Conservation (phyloP, 2,329 filamentous ascomycete genomes). For the Stagonosporopsis cucurbitacearum region DNA sequence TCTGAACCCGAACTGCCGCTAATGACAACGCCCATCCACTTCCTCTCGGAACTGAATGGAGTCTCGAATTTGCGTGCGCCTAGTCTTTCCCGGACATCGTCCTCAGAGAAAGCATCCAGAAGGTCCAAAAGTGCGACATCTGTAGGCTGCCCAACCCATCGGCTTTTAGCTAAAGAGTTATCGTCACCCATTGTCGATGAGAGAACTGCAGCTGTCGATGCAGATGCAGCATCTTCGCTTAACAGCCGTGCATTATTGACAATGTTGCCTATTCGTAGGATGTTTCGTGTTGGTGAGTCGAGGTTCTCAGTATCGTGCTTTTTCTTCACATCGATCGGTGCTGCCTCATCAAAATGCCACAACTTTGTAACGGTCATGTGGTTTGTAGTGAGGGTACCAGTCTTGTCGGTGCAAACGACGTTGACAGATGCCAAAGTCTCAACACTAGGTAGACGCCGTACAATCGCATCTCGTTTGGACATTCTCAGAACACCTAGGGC, state of each 20-base stretch:
- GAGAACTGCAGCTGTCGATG: conserved; percentile 78
- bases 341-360: conserved; percentile 82
- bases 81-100: conserved; percentile 86
- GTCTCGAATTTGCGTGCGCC: conserved; percentile 84
- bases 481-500: conserved; percentile 94
- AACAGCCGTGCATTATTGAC: conserved; percentile 91
- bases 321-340: conserved; percentile 63
- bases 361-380: conserved; percentile 98
- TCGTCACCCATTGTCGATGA: conserved; percentile 77
- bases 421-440: conserved; percentile 98
- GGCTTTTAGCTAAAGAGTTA: conserved; percentile 72
- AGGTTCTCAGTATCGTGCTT: conserved; percentile 63
- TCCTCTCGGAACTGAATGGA: conserved; percentile 94
- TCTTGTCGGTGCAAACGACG: conserved; percentile 99
- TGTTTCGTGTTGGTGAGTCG: conserved; percentile 76
- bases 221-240: conserved; percentile 72
- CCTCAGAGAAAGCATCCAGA: conserved; percentile 86
- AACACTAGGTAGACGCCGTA: conserved; percentile 93
- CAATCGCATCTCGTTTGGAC: conserved; percentile 94
- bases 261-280: conserved; percentile 92
- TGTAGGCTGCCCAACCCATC: conserved; percentile 96
- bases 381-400: conserved; percentile 92
- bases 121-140: conserved; percentile 97
- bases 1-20: conserved; percentile 66
- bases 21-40: conserved; percentile 98